Evolutionary conservation across 768 basidiomycete species (phyloP).

Genomic region (Crucibulum laeve): DNA sequence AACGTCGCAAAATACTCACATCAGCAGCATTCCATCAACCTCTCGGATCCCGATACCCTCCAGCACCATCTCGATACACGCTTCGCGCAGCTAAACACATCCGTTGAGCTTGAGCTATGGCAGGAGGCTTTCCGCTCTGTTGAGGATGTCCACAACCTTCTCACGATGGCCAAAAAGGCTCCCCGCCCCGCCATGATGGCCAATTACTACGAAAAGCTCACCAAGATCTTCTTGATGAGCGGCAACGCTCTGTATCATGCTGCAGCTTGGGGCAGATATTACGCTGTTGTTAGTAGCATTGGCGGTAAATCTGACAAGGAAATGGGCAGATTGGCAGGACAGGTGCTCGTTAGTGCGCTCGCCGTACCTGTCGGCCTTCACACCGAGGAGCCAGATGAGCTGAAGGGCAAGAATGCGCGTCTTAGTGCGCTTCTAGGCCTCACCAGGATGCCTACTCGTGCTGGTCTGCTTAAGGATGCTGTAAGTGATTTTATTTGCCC

Average conservation of each 20-base stretch:
- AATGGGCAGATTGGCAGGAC: slow-evolving; percentile 75
- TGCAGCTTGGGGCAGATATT: slow-evolving; percentile 90
- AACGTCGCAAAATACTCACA: slow-evolving; percentile 95
- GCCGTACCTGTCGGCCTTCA: slow-evolving; percentile 83
- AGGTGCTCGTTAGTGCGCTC: slow-evolving; percentile 88
- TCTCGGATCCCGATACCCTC: slow-evolving; percentile 91
- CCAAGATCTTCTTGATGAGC: slow-evolving; percentile 93
- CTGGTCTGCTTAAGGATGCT: slow-evolving; percentile 84
- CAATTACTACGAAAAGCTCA: slow-evolving; percentile 97
- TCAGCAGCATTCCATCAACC: slow-evolving; percentile 92
- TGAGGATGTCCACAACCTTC: slow-evolving; percentile 95
- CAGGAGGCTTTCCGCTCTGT: slow-evolving; percentile 98
- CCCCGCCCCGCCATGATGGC: slow-evolving; percentile 97
- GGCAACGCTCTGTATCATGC: slow-evolving; percentile 95
- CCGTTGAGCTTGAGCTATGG: slow-evolving; percentile 98
- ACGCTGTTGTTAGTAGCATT: slow-evolving; percentile 64
- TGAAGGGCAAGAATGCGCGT: slow-evolving; percentile 65
- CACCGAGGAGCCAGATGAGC: slow-evolving; percentile 39
- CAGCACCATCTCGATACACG: slow-evolving; percentile 96
- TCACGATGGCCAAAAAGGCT: slow-evolving; percentile 90
- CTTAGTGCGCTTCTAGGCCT: slow-evolving; percentile 85
- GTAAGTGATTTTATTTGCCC: slow-evolving; percentile 38
- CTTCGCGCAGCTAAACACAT: slow-evolving; percentile 93
- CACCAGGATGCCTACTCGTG: slow-evolving; percentile 76
- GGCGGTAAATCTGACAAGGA: slow-evolving; percentile 79